A percentile compares a stretch with the other conserved stretches of the same genome.
phyloP scores from a whole-genome alignment of 2,329 filamentous ascomycete species.

The Teratosphaeria epicoccoides region DNA sequence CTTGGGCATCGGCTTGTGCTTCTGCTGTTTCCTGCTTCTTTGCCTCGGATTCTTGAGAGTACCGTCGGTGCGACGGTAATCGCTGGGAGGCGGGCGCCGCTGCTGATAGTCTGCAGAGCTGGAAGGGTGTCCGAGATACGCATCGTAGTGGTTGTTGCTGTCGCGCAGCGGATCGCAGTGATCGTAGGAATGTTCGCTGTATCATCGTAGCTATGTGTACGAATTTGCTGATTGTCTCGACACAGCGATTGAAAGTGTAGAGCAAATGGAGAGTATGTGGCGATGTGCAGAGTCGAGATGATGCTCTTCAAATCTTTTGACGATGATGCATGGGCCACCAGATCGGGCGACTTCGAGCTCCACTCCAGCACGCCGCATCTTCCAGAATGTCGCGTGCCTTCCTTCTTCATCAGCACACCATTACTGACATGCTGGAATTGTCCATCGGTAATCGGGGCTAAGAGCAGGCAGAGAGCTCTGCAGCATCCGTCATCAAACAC shows the following conservation, averaged over 20 bases:
- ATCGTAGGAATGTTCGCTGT: conserved; percentile 41
- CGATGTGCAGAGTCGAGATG: neutral
- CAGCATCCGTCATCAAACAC: too few species aligned
- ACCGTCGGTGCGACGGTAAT: conserved; percentile 29
- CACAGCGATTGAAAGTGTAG: neutral
- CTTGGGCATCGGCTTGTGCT: conserved; percentile 21
- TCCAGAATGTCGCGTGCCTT: neutral
- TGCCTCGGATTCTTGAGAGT: conserved; percentile 35
- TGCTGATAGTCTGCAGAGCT: conserved; percentile 10
- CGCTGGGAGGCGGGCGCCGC: conserved; percentile 23
- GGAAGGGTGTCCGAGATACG: conserved; percentile 26
- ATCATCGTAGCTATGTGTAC: conserved; percentile 30
- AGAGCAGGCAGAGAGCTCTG: too few species aligned
- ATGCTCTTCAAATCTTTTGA: neutral
- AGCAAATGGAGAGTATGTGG: neutral
- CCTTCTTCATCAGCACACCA: neutral
- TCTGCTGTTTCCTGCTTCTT: conserved; percentile 31
- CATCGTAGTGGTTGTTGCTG: conserved; percentile 11
- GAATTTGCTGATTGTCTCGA: neutral
- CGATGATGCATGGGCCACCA: neutral
- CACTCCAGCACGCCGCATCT: neutral
- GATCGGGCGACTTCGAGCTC: neutral
- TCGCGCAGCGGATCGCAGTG: conserved; percentile 30
- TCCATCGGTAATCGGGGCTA: too few species aligned
- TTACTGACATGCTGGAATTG: too few species aligned